Conservation (phyloP, 805 yeast species). For the Ogataea pignaliae region DNA sequence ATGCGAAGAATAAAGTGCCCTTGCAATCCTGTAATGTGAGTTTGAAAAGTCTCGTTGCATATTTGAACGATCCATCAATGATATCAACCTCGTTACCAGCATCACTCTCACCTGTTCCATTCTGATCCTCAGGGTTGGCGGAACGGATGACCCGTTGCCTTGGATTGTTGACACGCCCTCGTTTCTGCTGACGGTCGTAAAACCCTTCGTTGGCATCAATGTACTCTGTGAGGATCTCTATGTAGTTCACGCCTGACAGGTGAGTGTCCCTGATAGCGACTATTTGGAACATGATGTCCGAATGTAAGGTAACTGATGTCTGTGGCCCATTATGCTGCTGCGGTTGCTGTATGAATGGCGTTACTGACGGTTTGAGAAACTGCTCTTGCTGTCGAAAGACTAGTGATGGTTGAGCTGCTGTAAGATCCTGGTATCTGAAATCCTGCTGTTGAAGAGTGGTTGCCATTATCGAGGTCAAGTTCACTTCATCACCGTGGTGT, state of each 20-base stretch:
- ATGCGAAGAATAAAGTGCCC: slow-evolving; percentile 51
- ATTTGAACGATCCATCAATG: neutral
- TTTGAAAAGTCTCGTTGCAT: slow-evolving; percentile 35
- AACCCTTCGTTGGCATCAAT: slow-evolving; percentile 57
- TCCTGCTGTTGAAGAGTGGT: neutral
- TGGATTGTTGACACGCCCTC: slow-evolving; percentile 4
- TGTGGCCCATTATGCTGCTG: too few species aligned
- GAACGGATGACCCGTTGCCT: slow-evolving; percentile 38
- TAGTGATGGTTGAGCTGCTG: neutral
- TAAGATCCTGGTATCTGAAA: slow-evolving; percentile 8
- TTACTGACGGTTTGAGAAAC: slow-evolving; percentile 3
- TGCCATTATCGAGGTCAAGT: neutral
- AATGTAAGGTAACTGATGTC: neutral
- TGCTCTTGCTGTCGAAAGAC: slow-evolving; percentile 7
- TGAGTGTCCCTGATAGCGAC: slow-evolving; percentile 52
- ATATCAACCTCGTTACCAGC: neutral
- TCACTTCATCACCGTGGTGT: neutral
- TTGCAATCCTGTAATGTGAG: slow-evolving; percentile 51
- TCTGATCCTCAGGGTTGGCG: slow-evolving; percentile 41
- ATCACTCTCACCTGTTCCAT: slow-evolving; percentile 18
- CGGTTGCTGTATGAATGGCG: slow-evolving; percentile 6
- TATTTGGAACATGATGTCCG: slow-evolving; percentile 46
- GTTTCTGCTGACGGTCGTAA: slow-evolving; percentile 46
- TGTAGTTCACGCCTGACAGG: slow-evolving; percentile 43
- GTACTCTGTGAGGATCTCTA: slow-evolving; percentile 49